Percentiles rank a stretch among this genome's conserved stretches.
These are phyloP conservation scores for Zangia roseola DNA, from an alignment of 768 basidiomycete genomes.

Conservation along the genomic window DNA sequence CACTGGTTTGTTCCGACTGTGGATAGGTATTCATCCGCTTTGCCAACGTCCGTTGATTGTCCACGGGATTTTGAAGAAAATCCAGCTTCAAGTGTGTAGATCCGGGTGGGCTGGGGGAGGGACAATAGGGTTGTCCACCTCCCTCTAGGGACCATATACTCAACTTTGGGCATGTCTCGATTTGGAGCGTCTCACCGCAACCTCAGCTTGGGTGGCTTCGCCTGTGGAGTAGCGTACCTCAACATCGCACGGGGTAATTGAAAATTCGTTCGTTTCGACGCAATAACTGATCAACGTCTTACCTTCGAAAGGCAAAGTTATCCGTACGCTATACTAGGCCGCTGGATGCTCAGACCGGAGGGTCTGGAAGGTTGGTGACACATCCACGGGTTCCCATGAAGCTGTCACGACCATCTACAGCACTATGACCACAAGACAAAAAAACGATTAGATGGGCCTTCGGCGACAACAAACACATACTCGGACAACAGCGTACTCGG, in stretches of 20 bases:
- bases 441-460: neutral
- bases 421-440: neutral
- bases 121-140: neutral
- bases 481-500: conserved; percentile 30
- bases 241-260: too few relatives aligned
- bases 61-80: neutral
- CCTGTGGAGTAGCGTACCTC: neutral
- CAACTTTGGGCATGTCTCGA: neutral
- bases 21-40: neutral
- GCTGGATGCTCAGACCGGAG: neutral
- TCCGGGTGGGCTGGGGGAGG: neutral
- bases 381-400: neutral
- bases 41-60: neutral
- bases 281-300: neutral
- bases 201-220: neutral
- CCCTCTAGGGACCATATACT: neutral
- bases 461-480: neutral
- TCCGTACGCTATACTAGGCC: too few relatives aligned
- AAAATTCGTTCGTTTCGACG: neutral
- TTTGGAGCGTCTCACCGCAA: neutral
- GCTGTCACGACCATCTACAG: neutral
- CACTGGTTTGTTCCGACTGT: conserved; percentile 3
- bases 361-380: neutral
- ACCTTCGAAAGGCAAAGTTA: neutral
- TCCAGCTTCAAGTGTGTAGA: neutral